phyloP scores from a whole-genome alignment of 2,329 filamentous ascomycete genomes.

The Venturia asperata region DNA sequence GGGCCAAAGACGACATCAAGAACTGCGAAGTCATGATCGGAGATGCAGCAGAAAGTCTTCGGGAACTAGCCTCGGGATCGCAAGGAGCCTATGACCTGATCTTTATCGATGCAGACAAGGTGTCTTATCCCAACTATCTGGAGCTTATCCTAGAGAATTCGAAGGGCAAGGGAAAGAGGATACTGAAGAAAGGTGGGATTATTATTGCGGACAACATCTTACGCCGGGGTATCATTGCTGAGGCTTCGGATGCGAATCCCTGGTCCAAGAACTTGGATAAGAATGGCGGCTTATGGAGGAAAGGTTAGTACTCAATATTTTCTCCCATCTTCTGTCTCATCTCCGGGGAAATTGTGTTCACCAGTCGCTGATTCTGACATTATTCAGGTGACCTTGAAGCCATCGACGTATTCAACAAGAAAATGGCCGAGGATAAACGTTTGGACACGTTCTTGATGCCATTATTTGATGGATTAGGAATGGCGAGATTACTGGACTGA shows the following conservation, averaged over 20 bases:
- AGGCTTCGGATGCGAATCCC: background rate
- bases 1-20: background rate
- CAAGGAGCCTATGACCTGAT: conserved; percentile 1
- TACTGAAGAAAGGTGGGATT: conserved; percentile 8
- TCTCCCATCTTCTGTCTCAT: background rate
- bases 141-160: background rate
- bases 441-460: background rate
- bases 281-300: background rate
- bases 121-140: background rate
- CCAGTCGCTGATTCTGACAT: background rate
- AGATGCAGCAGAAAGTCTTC: conserved; percentile 1
- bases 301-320: background rate
- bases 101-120: conserved; percentile 1
- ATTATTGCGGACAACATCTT: conserved; percentile 1
- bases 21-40: background rate
- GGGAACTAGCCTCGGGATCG: background rate
- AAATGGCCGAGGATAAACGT: background rate
- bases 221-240: background rate
- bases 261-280: conserved; percentile 1
- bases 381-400: background rate
- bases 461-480: background rate
- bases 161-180: background rate
- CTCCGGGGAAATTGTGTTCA: background rate
- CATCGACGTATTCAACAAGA: background rate
- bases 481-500: background rate